Percentiles rank a stretch among this genome's conserved stretches.
Conservation (phyloP, 352 stramenopile species). For the Globisporangium canariense region DNA sequence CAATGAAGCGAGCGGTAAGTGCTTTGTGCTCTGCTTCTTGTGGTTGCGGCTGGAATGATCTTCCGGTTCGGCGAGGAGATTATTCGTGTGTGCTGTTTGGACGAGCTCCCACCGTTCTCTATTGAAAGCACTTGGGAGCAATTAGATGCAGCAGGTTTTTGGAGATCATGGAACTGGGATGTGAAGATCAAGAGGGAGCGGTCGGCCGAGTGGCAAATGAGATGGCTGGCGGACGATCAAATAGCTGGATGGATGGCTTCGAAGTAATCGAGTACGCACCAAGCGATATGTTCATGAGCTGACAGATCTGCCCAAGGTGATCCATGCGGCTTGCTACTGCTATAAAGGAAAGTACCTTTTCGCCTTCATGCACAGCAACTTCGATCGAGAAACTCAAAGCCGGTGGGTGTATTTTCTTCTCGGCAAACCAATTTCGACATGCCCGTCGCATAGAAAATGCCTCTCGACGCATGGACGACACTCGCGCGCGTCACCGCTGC, state of each 20-base stretch:
- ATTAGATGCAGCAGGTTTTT: background rate
- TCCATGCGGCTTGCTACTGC: too few species aligned
- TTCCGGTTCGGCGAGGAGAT: background rate
- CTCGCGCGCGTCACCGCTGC: too few species aligned
- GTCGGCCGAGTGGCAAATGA: background rate
- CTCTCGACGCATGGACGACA: too few species aligned
- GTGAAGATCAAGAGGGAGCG: background rate
- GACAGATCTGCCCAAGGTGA: background rate
- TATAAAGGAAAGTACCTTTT: too few species aligned
- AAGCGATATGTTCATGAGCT: background rate
- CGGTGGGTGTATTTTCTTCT: too few species aligned
- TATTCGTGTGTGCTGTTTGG: slow-evolving; percentile 9
- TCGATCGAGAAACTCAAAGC: too few species aligned
- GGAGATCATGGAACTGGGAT: slow-evolving; percentile 2
- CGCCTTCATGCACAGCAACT: too few species aligned
- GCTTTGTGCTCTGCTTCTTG: background rate
- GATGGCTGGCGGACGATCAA: background rate
- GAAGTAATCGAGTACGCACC: too few species aligned
- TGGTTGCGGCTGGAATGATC: slow-evolving; percentile 9
- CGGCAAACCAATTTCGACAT: too few species aligned
- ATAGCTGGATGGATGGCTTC: background rate
- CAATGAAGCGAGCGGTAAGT: background rate
- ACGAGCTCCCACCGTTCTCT: background rate
- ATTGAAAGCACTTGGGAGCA: background rate
- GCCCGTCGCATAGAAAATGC: too few species aligned